A percentile compares a stretch with the other conserved stretches of the same genome.
Evolutionary conservation across 106 monocot genomes (phyloP).

Genomic region (Dendrobium catenatum): DNA sequence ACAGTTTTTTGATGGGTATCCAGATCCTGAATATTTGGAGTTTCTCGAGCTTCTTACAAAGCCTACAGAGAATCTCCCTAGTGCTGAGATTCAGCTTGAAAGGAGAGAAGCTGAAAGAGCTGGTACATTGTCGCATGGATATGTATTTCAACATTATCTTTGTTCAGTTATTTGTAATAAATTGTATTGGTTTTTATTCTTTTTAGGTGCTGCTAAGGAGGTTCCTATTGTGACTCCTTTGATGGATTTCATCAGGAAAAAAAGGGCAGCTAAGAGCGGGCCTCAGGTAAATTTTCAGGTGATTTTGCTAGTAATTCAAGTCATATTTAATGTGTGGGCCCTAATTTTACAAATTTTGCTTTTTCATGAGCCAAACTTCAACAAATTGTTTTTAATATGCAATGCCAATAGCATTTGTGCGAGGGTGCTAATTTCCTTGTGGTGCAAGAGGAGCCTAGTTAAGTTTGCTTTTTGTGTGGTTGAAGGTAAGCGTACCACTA

Average conservation of each 20-base stretch:
- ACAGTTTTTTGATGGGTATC: constrained; percentile 26
- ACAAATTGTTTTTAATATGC: neutral
- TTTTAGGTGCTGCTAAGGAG: constrained; percentile 54
- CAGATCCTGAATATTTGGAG: constrained; percentile 79
- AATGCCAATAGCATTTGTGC: neutral
- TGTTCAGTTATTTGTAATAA: neutral
- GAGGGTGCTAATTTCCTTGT: neutral
- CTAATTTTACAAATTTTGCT: neutral
- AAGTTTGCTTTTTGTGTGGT: neutral
- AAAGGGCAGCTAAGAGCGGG: constrained; percentile 74
- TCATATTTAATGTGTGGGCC: neutral
- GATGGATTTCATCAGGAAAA: constrained; percentile 89
- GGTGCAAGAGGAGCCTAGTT: neutral
- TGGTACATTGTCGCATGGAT: constrained; percentile 28
- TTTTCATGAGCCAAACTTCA: neutral
- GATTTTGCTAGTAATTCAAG: neutral
- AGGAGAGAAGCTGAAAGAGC: constrained; percentile 83
- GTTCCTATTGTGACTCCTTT: constrained; percentile 67
- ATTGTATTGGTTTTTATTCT: neutral
- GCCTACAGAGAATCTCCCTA: constrained; percentile 77
- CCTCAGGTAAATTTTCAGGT: constrained; percentile 44
- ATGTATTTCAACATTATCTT: neutral
- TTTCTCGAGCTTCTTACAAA: constrained; percentile 67
- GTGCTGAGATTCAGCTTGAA: constrained; percentile 90
- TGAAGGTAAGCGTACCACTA: neutral